Evolutionary conservation across 495 filamentous ascomycete genomes (phyloP).

Genomic region (Penicillium pulvis): DNA sequence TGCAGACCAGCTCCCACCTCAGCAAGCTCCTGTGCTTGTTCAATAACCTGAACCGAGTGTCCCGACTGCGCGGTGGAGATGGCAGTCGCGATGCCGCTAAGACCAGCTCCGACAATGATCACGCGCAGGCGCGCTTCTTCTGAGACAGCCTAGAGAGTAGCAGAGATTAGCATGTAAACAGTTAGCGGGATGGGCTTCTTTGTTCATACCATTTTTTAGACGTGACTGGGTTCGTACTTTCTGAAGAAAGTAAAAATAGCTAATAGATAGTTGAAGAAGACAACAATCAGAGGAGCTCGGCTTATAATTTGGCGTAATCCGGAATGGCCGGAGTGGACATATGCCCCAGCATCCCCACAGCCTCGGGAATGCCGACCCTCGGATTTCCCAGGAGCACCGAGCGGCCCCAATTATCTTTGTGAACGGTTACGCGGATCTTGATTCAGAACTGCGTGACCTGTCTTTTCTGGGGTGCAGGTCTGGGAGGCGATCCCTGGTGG

Average conservation of each 20-base stretch:
- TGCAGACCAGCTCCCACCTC: constrained; percentile 58
- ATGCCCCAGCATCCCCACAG: neutral
- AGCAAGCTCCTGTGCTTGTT: constrained; percentile 61
- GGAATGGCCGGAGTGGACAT: neutral
- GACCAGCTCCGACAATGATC: constrained; percentile 42
- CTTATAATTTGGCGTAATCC: neutral
- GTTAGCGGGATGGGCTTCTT: neutral
- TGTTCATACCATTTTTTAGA: neutral
- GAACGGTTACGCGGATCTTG: neutral
- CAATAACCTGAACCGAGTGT: constrained; percentile 63
- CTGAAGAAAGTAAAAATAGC: neutral
- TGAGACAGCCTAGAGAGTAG: constrained; percentile 15
- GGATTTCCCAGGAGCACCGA: neutral
- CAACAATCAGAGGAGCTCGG: neutral
- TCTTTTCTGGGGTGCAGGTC: neutral
- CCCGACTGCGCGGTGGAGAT: constrained; percentile 61
- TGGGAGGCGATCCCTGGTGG: neutral
- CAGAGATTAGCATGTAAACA: neutral
- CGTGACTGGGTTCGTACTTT: neutral
- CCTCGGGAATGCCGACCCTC: neutral
- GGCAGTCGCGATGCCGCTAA: constrained; percentile 67
- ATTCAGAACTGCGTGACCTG: neutral
- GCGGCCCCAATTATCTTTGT: neutral
- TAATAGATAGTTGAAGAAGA: neutral
- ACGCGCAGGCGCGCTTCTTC: constrained; percentile 32